Evolutionary conservation across 345 rosid species (phyloP), one percentile per base, ranked within the genome.

Genomic region (Citrus trifoliata): DNA sequence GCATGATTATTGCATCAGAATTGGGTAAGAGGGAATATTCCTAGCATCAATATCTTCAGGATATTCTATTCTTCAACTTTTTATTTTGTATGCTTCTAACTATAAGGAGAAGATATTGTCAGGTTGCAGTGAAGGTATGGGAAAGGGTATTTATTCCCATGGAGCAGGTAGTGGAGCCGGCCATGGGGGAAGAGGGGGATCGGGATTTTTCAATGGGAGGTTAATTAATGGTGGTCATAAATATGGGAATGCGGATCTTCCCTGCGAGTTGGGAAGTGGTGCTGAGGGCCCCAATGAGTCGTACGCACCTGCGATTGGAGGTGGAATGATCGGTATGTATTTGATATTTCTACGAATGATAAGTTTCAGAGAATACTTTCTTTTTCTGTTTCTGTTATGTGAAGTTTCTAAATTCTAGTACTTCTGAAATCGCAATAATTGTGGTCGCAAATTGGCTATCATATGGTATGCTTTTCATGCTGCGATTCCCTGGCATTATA

Each of bases 131-230:
- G 92, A 85, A 33, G 98, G 99, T 59, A 71, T 93, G 64, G 99
- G 98, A 62, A 92, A 86, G 82, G 98, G 99, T 79, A 89, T 88
- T 75, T 93, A 89, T 86, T 87, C 89, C 55, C 81, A 91, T 81
- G 97, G 99, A 80, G 96, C 95, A 86, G 97, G 98, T 67, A 90
- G 99, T 85, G 99, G 98, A 78, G 98, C 98, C 79, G 98, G 99
- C 73, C 99, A 95, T 75, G 99, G 99, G 22, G 99, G 99, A 75
- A 80, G 88, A 76, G 99, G 99, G 68, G 99, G 99, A 64, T 88
- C 96, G 66, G 99, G 99, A 79, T 88, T 81, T 86, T 95, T 87
- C 87, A 89, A 94, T 70, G 98, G 98, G 71, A 89, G 89, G 76
- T 82, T 90, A 77, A 87, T 93, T 83, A 88, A 78, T 74, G 98